These are phyloP conservation scores for Verticillium longisporum DNA, from an alignment of 2,329 filamentous ascomycete species.

Conservation along the genomic window DNA sequence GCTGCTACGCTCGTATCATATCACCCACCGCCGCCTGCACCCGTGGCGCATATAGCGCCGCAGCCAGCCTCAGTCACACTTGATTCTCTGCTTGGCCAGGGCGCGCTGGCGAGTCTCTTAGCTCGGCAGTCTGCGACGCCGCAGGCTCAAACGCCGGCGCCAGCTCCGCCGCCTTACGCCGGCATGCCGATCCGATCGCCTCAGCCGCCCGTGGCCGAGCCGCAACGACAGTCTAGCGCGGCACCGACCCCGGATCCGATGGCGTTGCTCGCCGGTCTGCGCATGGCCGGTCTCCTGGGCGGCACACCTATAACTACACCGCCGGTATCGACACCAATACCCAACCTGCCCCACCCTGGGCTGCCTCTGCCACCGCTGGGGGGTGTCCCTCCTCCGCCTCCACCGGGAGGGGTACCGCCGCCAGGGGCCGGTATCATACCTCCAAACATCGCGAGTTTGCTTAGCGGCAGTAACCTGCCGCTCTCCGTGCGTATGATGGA, in stretches of 20 bases:
- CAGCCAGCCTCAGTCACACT: conserved; percentile 34
- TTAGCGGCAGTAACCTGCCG: conserved; percentile 9
- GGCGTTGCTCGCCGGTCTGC: conserved; percentile 60
- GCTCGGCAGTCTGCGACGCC: conserved; percentile 44
- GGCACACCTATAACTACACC: conserved; percentile 29
- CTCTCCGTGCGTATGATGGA: conserved; percentile 27
- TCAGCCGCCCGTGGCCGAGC: conserved; percentile 33
- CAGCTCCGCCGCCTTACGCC: conserved; percentile 13
- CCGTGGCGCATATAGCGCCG: conserved; percentile 24
- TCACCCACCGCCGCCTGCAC: conserved; percentile 24
- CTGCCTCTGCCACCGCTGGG: background rate
- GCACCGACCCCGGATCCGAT: conserved; percentile 39
- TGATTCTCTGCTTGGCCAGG: conserved; percentile 52
- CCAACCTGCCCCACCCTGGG: background rate
- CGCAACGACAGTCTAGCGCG: conserved; percentile 27
- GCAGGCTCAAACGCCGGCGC: conserved; percentile 37
- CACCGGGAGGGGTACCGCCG: conserved; percentile 15
- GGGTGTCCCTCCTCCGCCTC: conserved; percentile 16
- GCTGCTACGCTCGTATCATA: conserved; percentile 29
- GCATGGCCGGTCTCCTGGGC: conserved; percentile 60
- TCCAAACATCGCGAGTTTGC: conserved; percentile 26
- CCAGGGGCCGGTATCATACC: conserved; percentile 23
- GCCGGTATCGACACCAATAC: conserved; percentile 20
- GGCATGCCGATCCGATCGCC: conserved; percentile 41
- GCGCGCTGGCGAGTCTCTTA: conserved; percentile 53